Conservation (phyloP, 2,329 filamentous ascomycete genomes). For the Ramularia collo-cygni region DNA sequence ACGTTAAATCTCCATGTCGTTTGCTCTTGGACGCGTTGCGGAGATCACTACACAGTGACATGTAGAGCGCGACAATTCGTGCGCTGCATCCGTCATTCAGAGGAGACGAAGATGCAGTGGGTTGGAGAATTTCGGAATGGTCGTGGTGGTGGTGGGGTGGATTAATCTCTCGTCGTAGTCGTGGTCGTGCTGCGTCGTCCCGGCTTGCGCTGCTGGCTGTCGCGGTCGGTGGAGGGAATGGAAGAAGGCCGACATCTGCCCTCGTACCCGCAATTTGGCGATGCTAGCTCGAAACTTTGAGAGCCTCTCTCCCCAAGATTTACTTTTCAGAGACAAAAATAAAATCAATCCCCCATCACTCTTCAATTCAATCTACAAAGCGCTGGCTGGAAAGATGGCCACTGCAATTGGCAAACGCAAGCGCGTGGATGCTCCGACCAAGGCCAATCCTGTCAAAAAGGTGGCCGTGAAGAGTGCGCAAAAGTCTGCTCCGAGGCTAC, state of each 20-base stretch:
- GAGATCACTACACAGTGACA: conserved; percentile 37
- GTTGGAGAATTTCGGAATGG: conserved; percentile 1
- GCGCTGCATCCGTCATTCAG: conserved; percentile 43
- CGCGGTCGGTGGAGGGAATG: too few relatives aligned
- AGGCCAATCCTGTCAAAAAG: conserved; percentile 13
- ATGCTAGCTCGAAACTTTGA: too few relatives aligned
- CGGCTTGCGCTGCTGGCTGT: too few relatives aligned
- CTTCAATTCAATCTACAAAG: too few relatives aligned
- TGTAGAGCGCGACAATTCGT: conserved; percentile 35
- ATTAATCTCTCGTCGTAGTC: conserved; percentile 1
- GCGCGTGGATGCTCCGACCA: conserved; percentile 10
- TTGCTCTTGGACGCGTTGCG: too few relatives aligned
- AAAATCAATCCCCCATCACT: too few relatives aligned
- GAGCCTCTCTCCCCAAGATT: too few relatives aligned
- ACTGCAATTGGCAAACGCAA: conserved; percentile 16
- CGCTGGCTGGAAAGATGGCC: too few relatives aligned
- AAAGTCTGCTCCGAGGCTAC: conserved; percentile 5
- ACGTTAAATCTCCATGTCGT: conserved; percentile 33
- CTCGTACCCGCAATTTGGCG: too few relatives aligned
- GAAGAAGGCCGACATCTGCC: too few relatives aligned
- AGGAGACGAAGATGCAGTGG: neutral
- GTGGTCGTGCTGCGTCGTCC: conserved; percentile 2
- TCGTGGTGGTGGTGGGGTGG: neutral
- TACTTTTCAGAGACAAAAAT: too few relatives aligned
- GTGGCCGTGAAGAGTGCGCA: conserved; percentile 6